Conservation (phyloP, 2,329 filamentous ascomycete species). For the Aspergillus fumigatus region DNA sequence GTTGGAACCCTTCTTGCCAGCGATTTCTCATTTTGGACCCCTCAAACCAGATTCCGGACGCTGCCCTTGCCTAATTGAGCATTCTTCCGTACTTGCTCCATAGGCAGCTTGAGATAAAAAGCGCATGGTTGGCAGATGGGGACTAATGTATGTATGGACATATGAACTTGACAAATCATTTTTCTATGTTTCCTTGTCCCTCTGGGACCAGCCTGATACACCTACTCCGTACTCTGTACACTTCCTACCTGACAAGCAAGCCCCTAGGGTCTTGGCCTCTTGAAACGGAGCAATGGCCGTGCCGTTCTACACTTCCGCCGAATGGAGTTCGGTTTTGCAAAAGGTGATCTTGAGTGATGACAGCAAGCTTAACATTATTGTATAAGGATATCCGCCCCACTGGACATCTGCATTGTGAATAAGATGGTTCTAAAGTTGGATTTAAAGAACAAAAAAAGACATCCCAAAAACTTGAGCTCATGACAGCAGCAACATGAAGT, state of each 20-base stretch:
- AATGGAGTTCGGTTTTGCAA: neutral
- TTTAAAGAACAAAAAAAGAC: neutral
- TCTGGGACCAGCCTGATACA: too few relatives aligned
- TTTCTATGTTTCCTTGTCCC: too few relatives aligned
- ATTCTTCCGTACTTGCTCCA: neutral
- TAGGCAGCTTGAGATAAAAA: slow-evolving; percentile 3
- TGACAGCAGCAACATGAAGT: neutral
- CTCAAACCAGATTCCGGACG: slow-evolving; percentile 4
- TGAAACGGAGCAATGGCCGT: too few relatives aligned
- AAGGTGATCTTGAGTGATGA: neutral
- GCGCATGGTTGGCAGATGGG: neutral
- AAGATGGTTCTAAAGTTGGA: neutral
- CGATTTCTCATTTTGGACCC: slow-evolving; percentile 12
- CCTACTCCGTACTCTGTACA: too few relatives aligned
- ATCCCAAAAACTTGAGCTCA: neutral
- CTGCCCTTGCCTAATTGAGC: slow-evolving; percentile 1
- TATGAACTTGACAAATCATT: too few relatives aligned
- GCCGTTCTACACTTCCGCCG: neutral
- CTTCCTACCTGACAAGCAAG: too few relatives aligned
- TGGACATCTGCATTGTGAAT: neutral
- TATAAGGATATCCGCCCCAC: neutral
- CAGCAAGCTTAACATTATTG: neutral
- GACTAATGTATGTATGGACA: neutral
- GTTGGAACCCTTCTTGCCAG: slow-evolving; percentile 4
- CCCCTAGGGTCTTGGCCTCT: too few relatives aligned